A percentile compares a stretch with the other conserved stretches of the same genome.
These are phyloP conservation scores for Lumnitzera littorea DNA, from an alignment of 345 rosid genomes.

Conservation along the genomic window DNA sequence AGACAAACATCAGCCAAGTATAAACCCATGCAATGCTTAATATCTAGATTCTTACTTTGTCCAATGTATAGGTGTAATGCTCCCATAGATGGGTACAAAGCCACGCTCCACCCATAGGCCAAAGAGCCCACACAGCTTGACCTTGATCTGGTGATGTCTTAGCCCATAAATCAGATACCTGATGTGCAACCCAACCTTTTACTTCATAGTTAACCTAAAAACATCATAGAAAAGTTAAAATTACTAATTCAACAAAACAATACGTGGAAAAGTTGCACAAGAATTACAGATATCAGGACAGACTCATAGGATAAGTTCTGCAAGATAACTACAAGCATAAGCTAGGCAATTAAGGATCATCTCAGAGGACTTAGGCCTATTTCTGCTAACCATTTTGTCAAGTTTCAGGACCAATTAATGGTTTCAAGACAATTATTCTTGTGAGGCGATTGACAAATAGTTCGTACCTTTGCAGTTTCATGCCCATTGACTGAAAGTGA, in stretches of 20 bases:
- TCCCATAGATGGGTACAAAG: constrained; percentile 95
- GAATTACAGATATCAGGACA: not conserved
- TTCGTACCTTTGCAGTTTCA: constrained; percentile 77
- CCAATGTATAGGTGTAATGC: constrained; percentile 78
- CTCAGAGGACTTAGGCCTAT: too few relatives aligned
- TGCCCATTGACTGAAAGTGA: constrained; percentile 66
- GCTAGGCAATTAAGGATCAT: too few relatives aligned
- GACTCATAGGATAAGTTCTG: too few relatives aligned
- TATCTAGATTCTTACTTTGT: constrained; percentile 46
- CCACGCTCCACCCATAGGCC: constrained; percentile 99
- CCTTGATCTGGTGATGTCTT: constrained; percentile 87
- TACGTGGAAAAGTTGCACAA: not conserved
- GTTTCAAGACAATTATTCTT: too few relatives aligned
- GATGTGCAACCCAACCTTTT: constrained; percentile 89
- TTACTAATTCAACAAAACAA: constrained; percentile 1
- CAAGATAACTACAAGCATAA: too few relatives aligned
- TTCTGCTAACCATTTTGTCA: too few relatives aligned
- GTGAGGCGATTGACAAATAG: not conserved
- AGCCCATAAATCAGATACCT: constrained; percentile 88
- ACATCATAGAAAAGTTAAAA: not conserved
- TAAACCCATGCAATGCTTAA: not conserved
- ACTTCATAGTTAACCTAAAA: constrained; percentile 75
- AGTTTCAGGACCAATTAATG: too few relatives aligned
- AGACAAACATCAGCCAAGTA: too few relatives aligned
- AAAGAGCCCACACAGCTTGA: constrained; percentile 77